Evolutionary conservation across 306 rosid species (phyloP), one percentile per base, ranked within the genome.

Genomic region (Abrus precatorius): DNA sequence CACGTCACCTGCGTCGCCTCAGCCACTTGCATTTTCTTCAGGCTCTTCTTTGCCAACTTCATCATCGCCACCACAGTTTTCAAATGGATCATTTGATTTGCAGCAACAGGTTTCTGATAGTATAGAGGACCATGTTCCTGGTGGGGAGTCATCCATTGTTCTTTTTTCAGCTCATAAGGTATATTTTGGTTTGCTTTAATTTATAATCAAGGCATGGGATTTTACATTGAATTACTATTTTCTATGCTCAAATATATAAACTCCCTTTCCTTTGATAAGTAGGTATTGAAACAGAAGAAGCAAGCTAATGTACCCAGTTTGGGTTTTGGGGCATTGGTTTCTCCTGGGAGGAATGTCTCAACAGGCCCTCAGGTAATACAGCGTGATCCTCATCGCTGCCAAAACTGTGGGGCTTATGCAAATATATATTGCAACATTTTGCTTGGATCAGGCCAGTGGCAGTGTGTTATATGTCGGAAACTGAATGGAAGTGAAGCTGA

Each of bases 401-500:
- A 88, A 80, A 91, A 84, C 85, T 96, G 99, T 82, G 98, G 99
- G 76, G 97, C 97, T 78, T 96, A 90, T 88, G 95, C 98, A 59
- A 96, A 93, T 80, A 59, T 87, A 73, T 90, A 92, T 72, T 88
- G 98, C 92, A 91, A 90, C 69, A 87, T 96, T 77, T 86, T 96
- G 80, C 82, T 88, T 82, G 97, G 98, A 67, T 96, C 99, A 76
- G 99, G 99, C 73, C 98, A 96, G 90, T 96, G 99, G 98, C 97
- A 96, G 79, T 96, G 99, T 85, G 97, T 96, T 55, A 85, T 96
- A 72, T 96, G 99, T 81, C 75, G 94, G 79, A 80, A 93, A 60
- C 86, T 93, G 80, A 96, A 93, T 81, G 93, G 89, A 80, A 96
- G 98, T 78, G 94, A 89, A 9, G 93, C 94, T 3, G 99, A 96